Evolutionary conservation across 75 land plant species (phyloP).

Genomic region (Isoetes taiwanensis): DNA sequence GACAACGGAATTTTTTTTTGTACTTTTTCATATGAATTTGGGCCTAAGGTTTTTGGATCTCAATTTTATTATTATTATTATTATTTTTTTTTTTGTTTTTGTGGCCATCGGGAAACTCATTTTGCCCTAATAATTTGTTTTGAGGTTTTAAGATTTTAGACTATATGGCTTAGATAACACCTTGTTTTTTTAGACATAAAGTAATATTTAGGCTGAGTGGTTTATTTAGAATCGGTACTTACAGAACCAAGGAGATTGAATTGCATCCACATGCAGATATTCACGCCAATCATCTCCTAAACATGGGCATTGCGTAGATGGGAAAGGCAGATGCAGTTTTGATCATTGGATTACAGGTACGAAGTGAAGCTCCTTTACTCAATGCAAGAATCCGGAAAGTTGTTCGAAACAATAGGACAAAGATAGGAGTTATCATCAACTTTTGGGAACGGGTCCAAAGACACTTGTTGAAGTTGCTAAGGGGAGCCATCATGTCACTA

Average conservation of each 20-base stretch:
- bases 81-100: no score
- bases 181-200: no score
- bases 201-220: no score
- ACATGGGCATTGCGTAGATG: conserved; percentile 60
- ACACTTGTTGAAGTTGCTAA: conserved; percentile 73
- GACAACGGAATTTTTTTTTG: no score
- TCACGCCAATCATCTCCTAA: conserved; percentile 56
- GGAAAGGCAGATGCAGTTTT: conserved; percentile 82
- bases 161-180: no score
- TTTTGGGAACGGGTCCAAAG: conserved; percentile 66
- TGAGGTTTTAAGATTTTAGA: no score
- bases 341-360: conserved; percentile 85
- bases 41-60: no score
- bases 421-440: conserved; percentile 55
- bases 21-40: no score
- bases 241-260: conserved; percentile 80
- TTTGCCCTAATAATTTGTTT: no score
- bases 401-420: conserved; percentile 53
- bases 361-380: conserved; percentile 91
- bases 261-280: conserved; percentile 53
- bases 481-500: conserved; percentile 73
- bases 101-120: no score
- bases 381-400: conserved; percentile 88
- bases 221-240: no score
- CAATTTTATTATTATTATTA: no score